Conservation (phyloP, 2,329 filamentous ascomycete species). For the Fusarium beomiforme region DNA sequence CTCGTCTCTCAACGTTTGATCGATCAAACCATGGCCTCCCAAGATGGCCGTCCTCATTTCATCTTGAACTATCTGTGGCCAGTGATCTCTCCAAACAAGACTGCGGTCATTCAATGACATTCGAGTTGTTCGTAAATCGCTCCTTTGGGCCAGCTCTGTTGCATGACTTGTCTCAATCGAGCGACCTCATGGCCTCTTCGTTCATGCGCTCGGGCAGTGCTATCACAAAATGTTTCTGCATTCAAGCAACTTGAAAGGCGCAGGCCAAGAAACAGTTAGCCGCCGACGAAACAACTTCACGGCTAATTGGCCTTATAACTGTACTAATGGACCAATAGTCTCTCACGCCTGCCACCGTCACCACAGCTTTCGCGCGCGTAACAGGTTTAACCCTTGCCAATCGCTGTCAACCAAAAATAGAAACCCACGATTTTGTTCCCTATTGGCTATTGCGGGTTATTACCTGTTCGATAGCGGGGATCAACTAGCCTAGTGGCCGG, state of each 20-base stretch:
- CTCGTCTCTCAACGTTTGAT: slow-evolving; percentile 25
- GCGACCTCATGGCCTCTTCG: slow-evolving; percentile 31
- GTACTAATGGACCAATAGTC: slow-evolving; percentile 40
- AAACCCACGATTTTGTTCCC: slow-evolving; percentile 30
- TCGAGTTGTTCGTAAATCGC: slow-evolving; percentile 16
- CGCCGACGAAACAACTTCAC: slow-evolving; percentile 35
- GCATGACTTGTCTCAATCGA: slow-evolving; percentile 41
- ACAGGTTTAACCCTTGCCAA: slow-evolving; percentile 39
- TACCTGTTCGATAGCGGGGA: slow-evolving; percentile 39
- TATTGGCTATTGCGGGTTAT: slow-evolving; percentile 46
- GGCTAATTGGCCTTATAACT: slow-evolving; percentile 35
- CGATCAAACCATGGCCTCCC: slow-evolving; percentile 23
- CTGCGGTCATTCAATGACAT: slow-evolving; percentile 15
- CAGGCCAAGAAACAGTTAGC: slow-evolving; percentile 39
- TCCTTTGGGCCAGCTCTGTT: slow-evolving; percentile 28
- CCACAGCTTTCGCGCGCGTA: slow-evolving; percentile 52
- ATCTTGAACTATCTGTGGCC: slow-evolving; percentile 6
- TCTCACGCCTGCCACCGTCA: slow-evolving; percentile 31
- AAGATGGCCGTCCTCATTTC: slow-evolving; percentile 17
- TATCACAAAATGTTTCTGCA: slow-evolving; percentile 37
- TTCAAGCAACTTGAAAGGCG: slow-evolving; percentile 16
- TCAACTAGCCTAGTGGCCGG: slow-evolving; percentile 33
- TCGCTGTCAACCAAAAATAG: slow-evolving; percentile 51
- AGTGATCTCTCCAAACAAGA: slow-evolving; percentile 8
- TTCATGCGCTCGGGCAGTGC: slow-evolving; percentile 36